Evolutionary conservation across 2,329 filamentous ascomycete genomes (phyloP).

Genomic region (Aspergillus intermedius): DNA sequence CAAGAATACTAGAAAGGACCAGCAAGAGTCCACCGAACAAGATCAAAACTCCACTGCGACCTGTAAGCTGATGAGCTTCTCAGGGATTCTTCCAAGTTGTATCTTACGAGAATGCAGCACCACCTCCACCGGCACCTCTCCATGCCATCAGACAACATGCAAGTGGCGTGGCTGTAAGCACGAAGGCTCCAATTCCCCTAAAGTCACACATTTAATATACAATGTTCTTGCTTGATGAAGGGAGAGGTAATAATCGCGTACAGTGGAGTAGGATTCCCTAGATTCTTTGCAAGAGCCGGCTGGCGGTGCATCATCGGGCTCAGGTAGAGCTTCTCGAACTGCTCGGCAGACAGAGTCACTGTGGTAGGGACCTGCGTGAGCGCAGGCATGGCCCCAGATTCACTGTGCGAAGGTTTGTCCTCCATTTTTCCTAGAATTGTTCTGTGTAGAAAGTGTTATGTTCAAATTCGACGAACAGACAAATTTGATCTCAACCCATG

Average conservation of each 20-base stretch:
- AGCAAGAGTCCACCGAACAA: slow-evolving; percentile 31
- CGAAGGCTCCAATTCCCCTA: slow-evolving; percentile 8
- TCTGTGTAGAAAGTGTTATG: too few species aligned
- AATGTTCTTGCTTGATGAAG: background rate
- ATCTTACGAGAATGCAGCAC: slow-evolving; percentile 9
- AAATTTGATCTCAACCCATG: too few species aligned
- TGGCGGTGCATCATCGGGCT: slow-evolving; percentile 27
- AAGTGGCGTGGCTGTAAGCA: slow-evolving; percentile 6
- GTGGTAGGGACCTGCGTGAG: slow-evolving; percentile 9
- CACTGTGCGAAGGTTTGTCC: background rate
- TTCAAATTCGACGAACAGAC: too few species aligned
- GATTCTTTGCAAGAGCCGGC: slow-evolving; percentile 21
- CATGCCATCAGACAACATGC: slow-evolving; percentile 9
- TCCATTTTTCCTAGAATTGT: background rate
- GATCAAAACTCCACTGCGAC: slow-evolving; percentile 22
- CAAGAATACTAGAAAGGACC: slow-evolving; percentile 25
- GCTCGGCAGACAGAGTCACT: slow-evolving; percentile 26
- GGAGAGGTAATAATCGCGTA: slow-evolving; percentile 2
- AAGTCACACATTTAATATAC: background rate
- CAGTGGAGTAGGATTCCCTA: slow-evolving; percentile 30
- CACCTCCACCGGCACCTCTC: slow-evolving; percentile 8
- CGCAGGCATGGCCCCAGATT: background rate
- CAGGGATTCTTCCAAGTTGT: slow-evolving; percentile 5
- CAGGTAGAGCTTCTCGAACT: slow-evolving; percentile 32
- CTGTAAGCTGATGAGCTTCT: background rate